A percentile compares a stretch with the other conserved stretches of the same genome.
phyloP scores from a whole-genome alignment of 257 asterid genomes.

The Euphrasia confusa region DNA sequence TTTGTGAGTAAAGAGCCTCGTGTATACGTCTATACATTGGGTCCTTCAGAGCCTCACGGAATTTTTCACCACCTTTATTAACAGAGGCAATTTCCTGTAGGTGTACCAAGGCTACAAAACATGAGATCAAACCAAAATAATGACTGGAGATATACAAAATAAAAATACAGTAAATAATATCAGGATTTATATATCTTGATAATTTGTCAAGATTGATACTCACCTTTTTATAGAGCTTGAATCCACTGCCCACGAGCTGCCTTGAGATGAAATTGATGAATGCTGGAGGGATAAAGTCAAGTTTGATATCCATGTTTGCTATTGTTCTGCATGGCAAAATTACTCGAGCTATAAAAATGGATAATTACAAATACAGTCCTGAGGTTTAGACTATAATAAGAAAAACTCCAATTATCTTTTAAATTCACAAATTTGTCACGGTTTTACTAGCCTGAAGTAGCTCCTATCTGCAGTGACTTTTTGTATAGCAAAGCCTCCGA shows the following conservation, averaged over 20 bases:
- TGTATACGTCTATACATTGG: slow-evolving; percentile 48
- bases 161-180: not conserved
- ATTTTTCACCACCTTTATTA: slow-evolving; percentile 48
- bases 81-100: slow-evolving; percentile 77
- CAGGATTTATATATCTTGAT: not conserved
- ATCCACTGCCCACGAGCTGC: slow-evolving; percentile 87
- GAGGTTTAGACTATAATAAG: not conserved
- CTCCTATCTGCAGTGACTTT: slow-evolving; percentile 61
- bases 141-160: not conserved
- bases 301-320: slow-evolving; percentile 72
- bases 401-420: not conserved
- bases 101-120: slow-evolving; percentile 21
- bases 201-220: slow-evolving; percentile 7
- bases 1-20: slow-evolving; percentile 46
- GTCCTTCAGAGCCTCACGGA: slow-evolving; percentile 50
- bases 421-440: not conserved
- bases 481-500: slow-evolving; percentile 81
- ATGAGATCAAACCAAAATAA: slow-evolving; percentile 5
- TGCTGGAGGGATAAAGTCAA: slow-evolving; percentile 72
- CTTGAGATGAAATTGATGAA: slow-evolving; percentile 79
- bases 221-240: slow-evolving; percentile 92
- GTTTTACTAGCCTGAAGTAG: slow-evolving; percentile 56
- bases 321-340: slow-evolving; percentile 50
- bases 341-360: not conserved
- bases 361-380: not conserved